Percentiles rank a stretch among this genome's conserved stretches.
Conservation (phyloP, 2,329 filamentous ascomycete species). For the Aspergillus jensenii region DNA sequence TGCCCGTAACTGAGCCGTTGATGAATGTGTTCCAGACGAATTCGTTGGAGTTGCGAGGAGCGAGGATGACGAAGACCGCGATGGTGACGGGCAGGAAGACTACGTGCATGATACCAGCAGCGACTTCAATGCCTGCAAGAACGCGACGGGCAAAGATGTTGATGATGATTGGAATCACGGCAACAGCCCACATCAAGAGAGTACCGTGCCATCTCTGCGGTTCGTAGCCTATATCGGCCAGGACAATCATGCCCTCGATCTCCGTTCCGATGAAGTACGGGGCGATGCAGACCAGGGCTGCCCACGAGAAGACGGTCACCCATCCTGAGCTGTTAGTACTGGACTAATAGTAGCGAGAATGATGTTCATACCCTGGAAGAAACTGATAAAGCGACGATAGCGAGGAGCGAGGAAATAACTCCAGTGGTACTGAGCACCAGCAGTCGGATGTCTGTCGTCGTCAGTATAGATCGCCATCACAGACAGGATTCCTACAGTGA, state of each 20-base stretch:
- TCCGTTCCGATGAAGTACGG: conserved; percentile 33
- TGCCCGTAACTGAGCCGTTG: conserved; percentile 8
- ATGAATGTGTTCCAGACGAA: conserved; percentile 28
- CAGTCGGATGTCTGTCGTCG: conserved; percentile 20
- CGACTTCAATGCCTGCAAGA: conserved; percentile 13
- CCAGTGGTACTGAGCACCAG: conserved; percentile 39
- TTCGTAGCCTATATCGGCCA: conserved; percentile 27
- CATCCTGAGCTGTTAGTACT: conserved; percentile 8
- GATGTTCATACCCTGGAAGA: conserved; percentile 18
- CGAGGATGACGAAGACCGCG: conserved; percentile 19
- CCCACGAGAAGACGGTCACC: conserved; percentile 29
- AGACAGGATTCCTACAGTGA: conserved; percentile 29
- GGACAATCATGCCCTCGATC: conserved; percentile 36
- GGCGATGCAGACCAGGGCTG: conserved; percentile 21
- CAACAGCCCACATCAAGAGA: conserved; percentile 50
- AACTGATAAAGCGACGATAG: conserved; percentile 21
- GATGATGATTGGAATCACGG: conserved; percentile 49
- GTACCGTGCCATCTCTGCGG: conserved; percentile 41
- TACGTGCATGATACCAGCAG: conserved; percentile 21
- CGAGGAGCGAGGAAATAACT: conserved; percentile 29
- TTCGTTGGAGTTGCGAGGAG: conserved; percentile 18
- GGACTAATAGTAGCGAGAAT: background rate
- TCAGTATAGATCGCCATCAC: background rate
- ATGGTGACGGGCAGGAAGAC: conserved; percentile 25
- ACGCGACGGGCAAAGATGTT: conserved; percentile 45